phyloP scores from a whole-genome alignment of 2,329 filamentous ascomycete species.

The Dothistroma septosporum region DNA sequence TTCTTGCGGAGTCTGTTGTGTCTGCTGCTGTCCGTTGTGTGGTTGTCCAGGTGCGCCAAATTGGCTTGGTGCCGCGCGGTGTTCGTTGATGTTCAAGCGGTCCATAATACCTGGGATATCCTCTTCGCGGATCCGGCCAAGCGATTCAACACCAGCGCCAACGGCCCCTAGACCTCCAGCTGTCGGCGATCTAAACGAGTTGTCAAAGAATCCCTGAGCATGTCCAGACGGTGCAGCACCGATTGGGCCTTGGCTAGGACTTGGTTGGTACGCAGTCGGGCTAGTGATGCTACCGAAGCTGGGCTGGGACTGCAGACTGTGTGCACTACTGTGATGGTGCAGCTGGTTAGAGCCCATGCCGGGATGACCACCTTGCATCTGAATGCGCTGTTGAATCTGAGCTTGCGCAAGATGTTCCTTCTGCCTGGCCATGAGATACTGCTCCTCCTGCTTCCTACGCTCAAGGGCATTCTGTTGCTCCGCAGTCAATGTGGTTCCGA shows the following conservation, averaged over 20 bases:
- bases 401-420: conserved; percentile 88
- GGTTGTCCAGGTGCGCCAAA: conserved; percentile 46
- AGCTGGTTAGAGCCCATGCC: conserved; percentile 52
- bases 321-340: conserved; percentile 90
- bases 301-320: conserved; percentile 93
- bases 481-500: conserved; percentile 91
- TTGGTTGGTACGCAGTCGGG: conserved; percentile 60
- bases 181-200: conserved; percentile 40
- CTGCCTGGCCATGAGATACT: conserved; percentile 93
- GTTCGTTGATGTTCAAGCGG: conserved; percentile 57
- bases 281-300: conserved; percentile 93
- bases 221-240: conserved; percentile 20
- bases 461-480: conserved; percentile 98
- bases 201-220: conserved; percentile 68
- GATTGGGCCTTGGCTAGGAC: conserved; percentile 49
- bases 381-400: conserved; percentile 70
- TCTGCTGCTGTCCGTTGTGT: conserved; percentile 44
- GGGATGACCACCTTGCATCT: conserved; percentile 52
- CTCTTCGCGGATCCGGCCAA: conserved; percentile 59
- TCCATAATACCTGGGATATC: conserved; percentile 63
- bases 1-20: conserved; percentile 36
- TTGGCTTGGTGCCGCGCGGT: conserved; percentile 46
- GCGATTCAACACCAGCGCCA: conserved; percentile 42
- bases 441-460: conserved; percentile 94
- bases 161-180: conserved; percentile 43